A percentile compares a stretch with the other conserved stretches of the same genome.
Conservation (phyloP, 2,329 filamentous ascomycete species). For the Ophiostoma novo-ulmi region DNA sequence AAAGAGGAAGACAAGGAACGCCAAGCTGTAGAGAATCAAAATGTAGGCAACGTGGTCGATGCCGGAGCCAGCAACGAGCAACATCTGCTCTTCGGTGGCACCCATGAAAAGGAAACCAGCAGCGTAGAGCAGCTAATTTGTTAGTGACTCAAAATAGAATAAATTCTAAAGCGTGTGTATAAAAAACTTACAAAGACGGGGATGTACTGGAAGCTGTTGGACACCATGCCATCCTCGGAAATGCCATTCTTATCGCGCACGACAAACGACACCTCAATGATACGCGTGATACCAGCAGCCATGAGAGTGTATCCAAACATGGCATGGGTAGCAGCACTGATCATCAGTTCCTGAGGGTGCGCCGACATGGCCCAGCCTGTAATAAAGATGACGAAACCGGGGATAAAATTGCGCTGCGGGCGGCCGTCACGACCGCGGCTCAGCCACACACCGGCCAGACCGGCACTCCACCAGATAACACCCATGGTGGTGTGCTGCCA, state of each 20-base stretch:
- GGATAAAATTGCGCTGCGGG: slow-evolving; percentile 88
- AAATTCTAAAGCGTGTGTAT: too few relatives aligned
- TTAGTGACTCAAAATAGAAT: slow-evolving; percentile 40
- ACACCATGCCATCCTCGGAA: slow-evolving; percentile 61
- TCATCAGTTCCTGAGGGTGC: slow-evolving; percentile 76
- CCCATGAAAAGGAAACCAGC: slow-evolving; percentile 97
- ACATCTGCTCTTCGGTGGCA: slow-evolving; percentile 94
- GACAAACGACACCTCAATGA: slow-evolving; percentile 88
- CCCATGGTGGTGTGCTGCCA: slow-evolving; percentile 99
- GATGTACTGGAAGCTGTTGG: slow-evolving; percentile 56
- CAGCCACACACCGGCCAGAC: slow-evolving; percentile 86
- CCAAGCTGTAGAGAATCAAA: slow-evolving; percentile 82
- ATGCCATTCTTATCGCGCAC: slow-evolving; percentile 65
- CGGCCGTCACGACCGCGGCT: slow-evolving; percentile 75
- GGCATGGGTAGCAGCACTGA: slow-evolving; percentile 81
- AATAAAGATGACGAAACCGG: slow-evolving; percentile 81
- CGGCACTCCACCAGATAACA: slow-evolving; percentile 97
- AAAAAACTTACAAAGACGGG: slow-evolving; percentile 39
- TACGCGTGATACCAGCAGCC: slow-evolving; percentile 75
- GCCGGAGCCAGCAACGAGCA: slow-evolving; percentile 63
- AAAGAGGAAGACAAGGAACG: slow-evolving; percentile 88
- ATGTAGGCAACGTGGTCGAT: slow-evolving; percentile 91
- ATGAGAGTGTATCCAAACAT: slow-evolving; percentile 95
- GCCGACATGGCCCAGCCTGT: slow-evolving; percentile 95
- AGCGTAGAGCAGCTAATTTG: slow-evolving; percentile 63